Percentiles rank a stretch among this genome's conserved stretches.
Evolutionary conservation across 2,329 filamentous ascomycete genomes (phyloP).

Genomic region (Colletotrichum tropicale): DNA sequence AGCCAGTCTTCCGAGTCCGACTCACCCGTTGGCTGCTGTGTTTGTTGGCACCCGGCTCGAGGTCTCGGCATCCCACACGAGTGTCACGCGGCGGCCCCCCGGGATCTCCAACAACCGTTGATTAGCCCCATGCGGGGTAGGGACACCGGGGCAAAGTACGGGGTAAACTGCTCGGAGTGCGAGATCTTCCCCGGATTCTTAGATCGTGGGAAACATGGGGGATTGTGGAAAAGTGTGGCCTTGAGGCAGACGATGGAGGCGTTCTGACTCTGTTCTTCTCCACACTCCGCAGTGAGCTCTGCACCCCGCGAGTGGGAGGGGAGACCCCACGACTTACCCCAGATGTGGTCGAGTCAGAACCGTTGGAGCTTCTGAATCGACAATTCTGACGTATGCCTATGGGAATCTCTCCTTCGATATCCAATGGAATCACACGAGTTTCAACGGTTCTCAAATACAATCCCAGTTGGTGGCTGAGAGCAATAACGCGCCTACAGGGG

Average conservation of each 20-base stretch:
- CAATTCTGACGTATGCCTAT: not conserved
- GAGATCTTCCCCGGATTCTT: not conserved
- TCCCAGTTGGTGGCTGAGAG: not conserved
- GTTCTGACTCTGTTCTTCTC: not conserved
- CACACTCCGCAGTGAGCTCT: not conserved
- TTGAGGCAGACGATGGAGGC: not conserved
- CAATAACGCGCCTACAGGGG: not conserved
- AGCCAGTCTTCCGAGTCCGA: not conserved
- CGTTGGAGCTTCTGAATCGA: not conserved
- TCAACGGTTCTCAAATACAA: not conserved
- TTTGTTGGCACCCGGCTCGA: not conserved
- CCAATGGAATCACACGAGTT: not conserved
- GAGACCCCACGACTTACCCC: not conserved
- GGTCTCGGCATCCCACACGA: not conserved
- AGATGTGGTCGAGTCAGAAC: not conserved
- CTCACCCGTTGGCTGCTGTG: not conserved
- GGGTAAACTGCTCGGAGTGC: not conserved
- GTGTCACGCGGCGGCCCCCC: not conserved
- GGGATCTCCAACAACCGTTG: not conserved
- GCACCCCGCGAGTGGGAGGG: not conserved
- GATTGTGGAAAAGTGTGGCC: not conserved
- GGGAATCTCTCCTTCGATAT: not conserved
- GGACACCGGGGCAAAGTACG: not conserved
- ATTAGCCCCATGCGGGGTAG: not conserved
- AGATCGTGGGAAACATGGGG: not conserved